Evolutionary conservation across 2,329 filamentous ascomycete genomes (phyloP).

Genomic region (Pseudogymnoascus pannorum): DNA sequence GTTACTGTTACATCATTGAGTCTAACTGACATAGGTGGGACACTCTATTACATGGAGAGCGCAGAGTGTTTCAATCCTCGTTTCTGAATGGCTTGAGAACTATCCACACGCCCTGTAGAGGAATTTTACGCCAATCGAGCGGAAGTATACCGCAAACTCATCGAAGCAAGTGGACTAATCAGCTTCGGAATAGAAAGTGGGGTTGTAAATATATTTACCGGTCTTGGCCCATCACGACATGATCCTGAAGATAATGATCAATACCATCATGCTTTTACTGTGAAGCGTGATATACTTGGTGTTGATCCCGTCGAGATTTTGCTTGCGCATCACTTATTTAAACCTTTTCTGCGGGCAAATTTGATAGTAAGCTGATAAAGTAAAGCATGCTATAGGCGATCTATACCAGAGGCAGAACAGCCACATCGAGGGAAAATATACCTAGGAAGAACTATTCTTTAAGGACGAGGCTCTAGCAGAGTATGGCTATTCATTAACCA

Average conservation of each 20-base stretch:
- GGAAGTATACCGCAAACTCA: neutral
- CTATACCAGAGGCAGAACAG: neutral
- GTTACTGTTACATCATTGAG: neutral
- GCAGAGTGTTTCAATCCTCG: neutral
- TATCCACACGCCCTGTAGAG: neutral
- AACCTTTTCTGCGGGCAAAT: neutral
- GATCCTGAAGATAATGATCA: neutral
- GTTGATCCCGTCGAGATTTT: neutral
- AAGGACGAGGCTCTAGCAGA: neutral
- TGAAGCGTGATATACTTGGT: neutral
- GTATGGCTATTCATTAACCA: neutral
- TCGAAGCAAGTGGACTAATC: neutral
- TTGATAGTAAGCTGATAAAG: neutral
- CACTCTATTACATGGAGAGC: neutral
- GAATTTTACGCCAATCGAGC: neutral
- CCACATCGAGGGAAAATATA: neutral
- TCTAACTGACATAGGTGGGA: neutral
- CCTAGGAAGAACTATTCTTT: neutral
- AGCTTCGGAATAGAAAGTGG: slow-evolving; percentile 5
- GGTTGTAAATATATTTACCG: neutral
- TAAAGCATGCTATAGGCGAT: neutral
- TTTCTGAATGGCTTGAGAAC: neutral
- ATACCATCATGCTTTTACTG: neutral
- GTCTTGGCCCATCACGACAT: neutral
- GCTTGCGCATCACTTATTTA: neutral